These are phyloP conservation scores for Schrenkiella parvula DNA, from an alignment of 345 rosid genomes.

Conservation along the genomic window DNA sequence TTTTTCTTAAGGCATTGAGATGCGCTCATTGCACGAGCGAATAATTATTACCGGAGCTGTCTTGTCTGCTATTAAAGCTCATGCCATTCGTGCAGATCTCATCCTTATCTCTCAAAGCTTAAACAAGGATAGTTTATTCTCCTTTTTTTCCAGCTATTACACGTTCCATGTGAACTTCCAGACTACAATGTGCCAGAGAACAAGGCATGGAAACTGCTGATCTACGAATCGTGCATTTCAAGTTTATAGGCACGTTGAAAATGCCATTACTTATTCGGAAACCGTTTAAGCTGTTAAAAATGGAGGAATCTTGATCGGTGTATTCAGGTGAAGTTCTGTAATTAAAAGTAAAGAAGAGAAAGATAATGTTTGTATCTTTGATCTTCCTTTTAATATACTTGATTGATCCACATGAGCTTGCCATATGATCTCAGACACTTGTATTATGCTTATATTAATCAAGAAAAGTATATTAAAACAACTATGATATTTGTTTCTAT, in stretches of 20 bases:
- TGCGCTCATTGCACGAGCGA: conserved; percentile 2
- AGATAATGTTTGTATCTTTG: neutral
- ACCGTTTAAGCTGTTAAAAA: neutral
- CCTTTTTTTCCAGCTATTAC: neutral
- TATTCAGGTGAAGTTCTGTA: neutral
- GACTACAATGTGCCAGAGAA: neutral
- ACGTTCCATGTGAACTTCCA: neutral
- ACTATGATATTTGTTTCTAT: neutral
- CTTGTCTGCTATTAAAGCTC: conserved; percentile 9
- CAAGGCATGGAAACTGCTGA: neutral
- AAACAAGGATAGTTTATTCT: neutral
- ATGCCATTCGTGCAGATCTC: conserved; percentile 26
- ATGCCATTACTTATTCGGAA: neutral
- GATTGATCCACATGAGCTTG: neutral
- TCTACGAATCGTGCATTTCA: neutral
- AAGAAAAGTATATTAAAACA: neutral
- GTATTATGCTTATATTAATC: neutral
- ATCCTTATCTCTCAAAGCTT: neutral
- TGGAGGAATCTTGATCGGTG: neutral
- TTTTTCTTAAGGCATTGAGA: conserved; percentile 5
- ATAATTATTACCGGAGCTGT: neutral
- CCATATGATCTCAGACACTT: neutral
- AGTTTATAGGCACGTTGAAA: neutral
- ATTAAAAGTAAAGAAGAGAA: neutral
- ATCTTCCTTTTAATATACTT: too few species aligned